Evolutionary conservation across 305 asterid species (phyloP).

Genomic region (Fraxinus velutina): DNA sequence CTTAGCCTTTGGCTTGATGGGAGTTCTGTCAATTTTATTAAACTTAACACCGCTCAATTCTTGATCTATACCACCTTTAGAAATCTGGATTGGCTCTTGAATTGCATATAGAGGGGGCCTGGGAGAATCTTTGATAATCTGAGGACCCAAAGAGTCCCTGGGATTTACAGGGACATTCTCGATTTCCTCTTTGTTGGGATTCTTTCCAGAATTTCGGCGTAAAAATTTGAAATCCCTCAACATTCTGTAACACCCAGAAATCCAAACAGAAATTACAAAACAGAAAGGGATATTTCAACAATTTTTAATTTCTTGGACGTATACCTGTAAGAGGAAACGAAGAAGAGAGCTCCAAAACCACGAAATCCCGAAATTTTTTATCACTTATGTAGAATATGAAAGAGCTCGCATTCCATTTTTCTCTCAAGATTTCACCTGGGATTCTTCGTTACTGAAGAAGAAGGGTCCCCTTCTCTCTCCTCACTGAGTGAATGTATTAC

Average conservation of each 20-base stretch:
- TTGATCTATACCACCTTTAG: constrained; percentile 44
- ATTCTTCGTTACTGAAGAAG: constrained; percentile 4
- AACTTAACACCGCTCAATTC: constrained; percentile 41
- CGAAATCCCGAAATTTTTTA: constrained; percentile 49
- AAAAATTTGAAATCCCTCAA: constrained; percentile 78
- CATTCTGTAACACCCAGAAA: constrained; percentile 54
- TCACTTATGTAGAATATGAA: constrained; percentile 24
- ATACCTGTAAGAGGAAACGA: constrained; percentile 68
- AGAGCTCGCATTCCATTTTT: constrained; percentile 1
- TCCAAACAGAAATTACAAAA: background rate
- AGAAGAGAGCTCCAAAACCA: constrained; percentile 51
- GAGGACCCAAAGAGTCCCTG: constrained; percentile 50
- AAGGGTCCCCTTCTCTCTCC: constrained; percentile 20
- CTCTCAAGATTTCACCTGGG: background rate
- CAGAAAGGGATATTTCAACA: background rate
- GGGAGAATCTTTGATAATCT: constrained; percentile 46
- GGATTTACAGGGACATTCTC: constrained; percentile 83
- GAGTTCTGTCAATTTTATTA: constrained; percentile 56
- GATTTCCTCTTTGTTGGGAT: constrained; percentile 54
- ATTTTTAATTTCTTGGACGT: constrained; percentile 14
- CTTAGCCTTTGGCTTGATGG: constrained; percentile 53
- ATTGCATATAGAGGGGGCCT: constrained; percentile 76
- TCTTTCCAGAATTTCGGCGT: constrained; percentile 71
- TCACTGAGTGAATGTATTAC: constrained; percentile 15
- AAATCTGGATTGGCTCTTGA: constrained; percentile 54